phyloP scores from a whole-genome alignment of 2,329 filamentous ascomycete species.

The Neopestalotiopsis sp. region DNA sequence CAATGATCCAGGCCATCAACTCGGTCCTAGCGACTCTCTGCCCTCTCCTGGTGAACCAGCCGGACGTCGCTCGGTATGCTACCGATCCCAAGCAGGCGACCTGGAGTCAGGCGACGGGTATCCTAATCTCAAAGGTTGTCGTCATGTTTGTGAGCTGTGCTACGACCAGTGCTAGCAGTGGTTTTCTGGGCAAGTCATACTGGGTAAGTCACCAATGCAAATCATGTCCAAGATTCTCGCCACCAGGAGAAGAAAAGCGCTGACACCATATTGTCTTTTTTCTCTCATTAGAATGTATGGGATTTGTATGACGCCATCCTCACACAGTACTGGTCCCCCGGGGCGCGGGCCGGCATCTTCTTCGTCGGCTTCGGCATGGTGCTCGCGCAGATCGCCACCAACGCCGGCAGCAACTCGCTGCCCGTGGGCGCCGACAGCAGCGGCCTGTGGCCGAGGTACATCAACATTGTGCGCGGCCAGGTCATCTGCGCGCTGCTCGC shows the following conservation, averaged over 20 bases:
- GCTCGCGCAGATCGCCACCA: slow-evolving; percentile 47
- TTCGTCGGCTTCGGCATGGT: slow-evolving; percentile 26
- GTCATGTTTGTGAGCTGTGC: slow-evolving; percentile 47
- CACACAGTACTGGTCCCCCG: slow-evolving; percentile 42
- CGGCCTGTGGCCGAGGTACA: slow-evolving; percentile 45
- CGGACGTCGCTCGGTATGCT: slow-evolving; percentile 46
- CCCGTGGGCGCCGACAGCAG: slow-evolving; percentile 47
- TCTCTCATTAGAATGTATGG: slow-evolving; percentile 39
- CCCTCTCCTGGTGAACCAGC: slow-evolving; percentile 41
- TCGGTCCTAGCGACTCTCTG: slow-evolving; percentile 46
- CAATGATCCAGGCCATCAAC: slow-evolving; percentile 47
- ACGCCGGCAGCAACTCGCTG: slow-evolving; percentile 46
- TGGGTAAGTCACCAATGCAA: neutral
- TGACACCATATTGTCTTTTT: no score
- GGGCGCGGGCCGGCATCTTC: slow-evolving; percentile 44
- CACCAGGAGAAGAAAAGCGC: no score
- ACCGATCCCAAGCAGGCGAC: slow-evolving; percentile 30
- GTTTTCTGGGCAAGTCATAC: slow-evolving; percentile 35
- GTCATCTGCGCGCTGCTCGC: slow-evolving; percentile 44
- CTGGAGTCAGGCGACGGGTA: slow-evolving; percentile 38
- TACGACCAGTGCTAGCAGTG: slow-evolving; percentile 42
- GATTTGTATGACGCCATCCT: slow-evolving; percentile 46
- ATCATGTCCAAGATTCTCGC: no score
- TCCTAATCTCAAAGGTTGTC: slow-evolving; percentile 43
- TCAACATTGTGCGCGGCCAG: slow-evolving; percentile 49